Conservation (phyloP, 2,329 filamentous ascomycete genomes). For the Cercospora beticola region DNA sequence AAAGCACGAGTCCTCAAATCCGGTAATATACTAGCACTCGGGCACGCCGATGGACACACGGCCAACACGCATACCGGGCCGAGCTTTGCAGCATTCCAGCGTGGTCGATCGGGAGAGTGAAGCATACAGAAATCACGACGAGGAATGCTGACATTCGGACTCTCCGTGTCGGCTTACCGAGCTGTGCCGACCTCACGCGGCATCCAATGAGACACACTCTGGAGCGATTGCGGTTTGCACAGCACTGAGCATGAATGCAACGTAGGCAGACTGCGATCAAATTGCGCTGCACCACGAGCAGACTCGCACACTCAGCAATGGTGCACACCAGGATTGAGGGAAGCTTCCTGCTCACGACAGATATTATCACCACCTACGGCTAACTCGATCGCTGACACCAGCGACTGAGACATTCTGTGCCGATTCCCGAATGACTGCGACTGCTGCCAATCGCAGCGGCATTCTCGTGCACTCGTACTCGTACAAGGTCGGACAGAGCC, state of each 20-base stretch:
- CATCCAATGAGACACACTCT: too few relatives aligned
- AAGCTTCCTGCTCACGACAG: background rate
- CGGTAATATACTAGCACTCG: background rate
- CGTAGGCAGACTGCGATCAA: background rate
- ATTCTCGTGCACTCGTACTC: background rate
- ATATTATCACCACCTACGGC: background rate
- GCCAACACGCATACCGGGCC: background rate
- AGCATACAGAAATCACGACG: background rate
- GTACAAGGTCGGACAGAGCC: background rate
- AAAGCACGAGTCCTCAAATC: background rate
- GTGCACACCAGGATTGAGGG: background rate
- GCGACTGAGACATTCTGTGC: background rate
- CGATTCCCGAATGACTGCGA: background rate
- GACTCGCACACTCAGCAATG: background rate
- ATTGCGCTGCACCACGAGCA: background rate
- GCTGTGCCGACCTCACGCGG: slow-evolving; percentile 8
- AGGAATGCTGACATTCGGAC: slow-evolving; percentile 9
- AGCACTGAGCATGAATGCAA: background rate
- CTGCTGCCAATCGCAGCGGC: background rate
- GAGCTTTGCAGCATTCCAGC: background rate
- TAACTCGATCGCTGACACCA: background rate
- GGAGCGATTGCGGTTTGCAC: background rate
- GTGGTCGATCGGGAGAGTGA: background rate
- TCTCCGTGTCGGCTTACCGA: slow-evolving; percentile 10
- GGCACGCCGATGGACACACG: background rate